These are phyloP conservation scores for Helianthus tuberosus DNA, from an alignment of 129 eudicot species.

Conservation along the genomic window DNA sequence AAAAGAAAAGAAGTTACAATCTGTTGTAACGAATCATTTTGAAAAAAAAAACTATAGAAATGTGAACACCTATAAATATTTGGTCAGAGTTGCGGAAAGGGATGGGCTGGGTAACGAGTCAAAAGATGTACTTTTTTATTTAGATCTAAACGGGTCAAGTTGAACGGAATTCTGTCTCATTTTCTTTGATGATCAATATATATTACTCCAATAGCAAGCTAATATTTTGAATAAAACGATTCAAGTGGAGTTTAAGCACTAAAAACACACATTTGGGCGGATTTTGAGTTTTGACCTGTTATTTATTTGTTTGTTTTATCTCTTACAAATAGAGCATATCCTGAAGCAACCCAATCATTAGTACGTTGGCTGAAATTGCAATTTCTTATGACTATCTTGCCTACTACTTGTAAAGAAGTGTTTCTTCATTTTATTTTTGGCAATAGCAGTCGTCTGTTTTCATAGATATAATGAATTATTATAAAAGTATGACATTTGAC, in stretches of 20 bases:
- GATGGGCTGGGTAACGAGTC: not conserved
- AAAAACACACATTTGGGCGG: too few species aligned
- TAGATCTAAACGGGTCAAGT: not conserved
- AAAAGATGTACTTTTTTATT: not conserved
- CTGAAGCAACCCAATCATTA: not conserved
- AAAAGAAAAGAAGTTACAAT: not conserved
- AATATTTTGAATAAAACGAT: too few species aligned
- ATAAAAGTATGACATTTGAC: too few species aligned
- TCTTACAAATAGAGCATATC: not conserved
- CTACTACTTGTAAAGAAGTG: conserved; percentile 1
- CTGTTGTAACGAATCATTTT: not conserved
- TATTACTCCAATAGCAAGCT: too few species aligned
- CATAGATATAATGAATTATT: not conserved
- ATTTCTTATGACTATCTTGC: not conserved
- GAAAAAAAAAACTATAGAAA: too few species aligned
- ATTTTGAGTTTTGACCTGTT: too few species aligned
- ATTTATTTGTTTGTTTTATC: too few species aligned
- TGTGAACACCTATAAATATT: too few species aligned
- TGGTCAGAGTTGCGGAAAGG: not conserved
- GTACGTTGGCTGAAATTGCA: not conserved
- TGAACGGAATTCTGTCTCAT: not conserved
- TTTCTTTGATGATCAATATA: too few species aligned
- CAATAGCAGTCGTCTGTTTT: conserved; percentile 14
- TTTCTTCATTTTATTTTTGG: conserved; percentile 1
- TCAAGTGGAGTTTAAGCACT: too few species aligned